A percentile compares a stretch with the other conserved stretches of the same genome.
Conservation (phyloP, 2,329 filamentous ascomycete species). For the Hyphodiscus sp. region DNA sequence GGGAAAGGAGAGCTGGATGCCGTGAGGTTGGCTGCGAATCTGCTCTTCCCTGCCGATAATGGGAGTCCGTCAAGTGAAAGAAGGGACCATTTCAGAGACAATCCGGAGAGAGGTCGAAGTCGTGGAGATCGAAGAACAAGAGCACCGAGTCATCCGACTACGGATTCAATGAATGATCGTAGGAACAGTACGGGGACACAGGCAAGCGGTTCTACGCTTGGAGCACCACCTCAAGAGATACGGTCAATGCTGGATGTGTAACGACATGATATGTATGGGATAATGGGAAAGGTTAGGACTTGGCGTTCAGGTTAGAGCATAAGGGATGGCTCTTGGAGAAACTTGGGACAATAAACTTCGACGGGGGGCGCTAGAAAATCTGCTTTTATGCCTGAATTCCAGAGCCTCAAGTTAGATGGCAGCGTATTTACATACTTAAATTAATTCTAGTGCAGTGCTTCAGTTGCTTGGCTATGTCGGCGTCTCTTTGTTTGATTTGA, state of each 20-base stretch:
- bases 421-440: too few relatives aligned
- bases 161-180: slow-evolving; percentile 9
- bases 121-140: slow-evolving; percentile 1
- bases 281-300: neutral
- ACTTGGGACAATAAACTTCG: too few relatives aligned
- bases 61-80: neutral
- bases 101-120: slow-evolving; percentile 3
- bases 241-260: slow-evolving; percentile 38
- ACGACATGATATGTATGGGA: neutral
- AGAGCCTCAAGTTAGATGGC: too few relatives aligned
- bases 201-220: slow-evolving; percentile 20
- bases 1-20: slow-evolving; percentile 42
- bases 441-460: too few relatives aligned
- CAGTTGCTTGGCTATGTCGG: too few relatives aligned
- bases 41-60: slow-evolving; percentile 13
- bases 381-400: too few relatives aligned
- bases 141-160: slow-evolving; percentile 2
- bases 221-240: slow-evolving; percentile 28
- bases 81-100: slow-evolving; percentile 13
- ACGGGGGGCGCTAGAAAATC: too few relatives aligned
- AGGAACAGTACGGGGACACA: slow-evolving; percentile 20
- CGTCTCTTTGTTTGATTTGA: too few relatives aligned
- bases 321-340: too few relatives aligned
- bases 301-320: neutral
- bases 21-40: slow-evolving; percentile 8